A percentile compares a stretch with the other conserved stretches of the same genome.
Conservation (phyloP, 192 early-diverging fungal species). For the Phycomyces blakesleeanus region DNA sequence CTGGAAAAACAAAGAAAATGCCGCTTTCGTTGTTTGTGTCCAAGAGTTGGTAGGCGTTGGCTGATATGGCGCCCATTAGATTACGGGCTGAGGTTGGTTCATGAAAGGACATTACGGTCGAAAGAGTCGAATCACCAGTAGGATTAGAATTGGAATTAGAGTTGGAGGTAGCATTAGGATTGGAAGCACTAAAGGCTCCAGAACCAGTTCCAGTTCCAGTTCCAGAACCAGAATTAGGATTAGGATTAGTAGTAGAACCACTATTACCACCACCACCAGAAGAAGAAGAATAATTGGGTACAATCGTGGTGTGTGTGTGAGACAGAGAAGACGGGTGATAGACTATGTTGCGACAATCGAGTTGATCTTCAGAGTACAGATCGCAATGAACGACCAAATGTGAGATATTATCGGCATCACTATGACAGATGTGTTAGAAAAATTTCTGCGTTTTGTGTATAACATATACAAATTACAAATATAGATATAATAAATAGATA, state of each 20-base stretch:
- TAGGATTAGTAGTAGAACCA: too few relatives aligned
- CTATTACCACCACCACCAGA: too few relatives aligned
- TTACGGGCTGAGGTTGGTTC: slow-evolving; percentile 20
- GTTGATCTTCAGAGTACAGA: slow-evolving; percentile 12
- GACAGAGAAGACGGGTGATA: slow-evolving; percentile 5
- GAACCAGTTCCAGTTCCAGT: too few relatives aligned
- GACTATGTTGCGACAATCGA: background rate
- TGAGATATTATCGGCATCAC: slow-evolving; percentile 10
- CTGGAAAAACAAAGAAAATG: slow-evolving; percentile 77
- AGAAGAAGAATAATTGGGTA: too few relatives aligned
- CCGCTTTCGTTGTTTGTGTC: slow-evolving; percentile 8
- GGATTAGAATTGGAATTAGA: too few relatives aligned
- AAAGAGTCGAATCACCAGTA: slow-evolving; percentile 66
- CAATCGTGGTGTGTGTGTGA: too few relatives aligned
- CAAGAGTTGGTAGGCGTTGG: slow-evolving; percentile 15
- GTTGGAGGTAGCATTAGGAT: too few relatives aligned
- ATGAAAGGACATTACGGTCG: slow-evolving; percentile 8
- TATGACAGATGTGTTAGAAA: background rate
- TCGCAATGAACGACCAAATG: slow-evolving; percentile 23
- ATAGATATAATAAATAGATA: too few relatives aligned
- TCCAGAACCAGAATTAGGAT: too few relatives aligned
- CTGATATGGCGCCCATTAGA: slow-evolving; percentile 19
- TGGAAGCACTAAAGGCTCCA: too few relatives aligned
- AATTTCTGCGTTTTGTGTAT: background rate
- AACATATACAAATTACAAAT: background rate